Conservation (phyloP, 1,284 basidiomycete species). For the Filobasidium uniguttulatum region DNA sequence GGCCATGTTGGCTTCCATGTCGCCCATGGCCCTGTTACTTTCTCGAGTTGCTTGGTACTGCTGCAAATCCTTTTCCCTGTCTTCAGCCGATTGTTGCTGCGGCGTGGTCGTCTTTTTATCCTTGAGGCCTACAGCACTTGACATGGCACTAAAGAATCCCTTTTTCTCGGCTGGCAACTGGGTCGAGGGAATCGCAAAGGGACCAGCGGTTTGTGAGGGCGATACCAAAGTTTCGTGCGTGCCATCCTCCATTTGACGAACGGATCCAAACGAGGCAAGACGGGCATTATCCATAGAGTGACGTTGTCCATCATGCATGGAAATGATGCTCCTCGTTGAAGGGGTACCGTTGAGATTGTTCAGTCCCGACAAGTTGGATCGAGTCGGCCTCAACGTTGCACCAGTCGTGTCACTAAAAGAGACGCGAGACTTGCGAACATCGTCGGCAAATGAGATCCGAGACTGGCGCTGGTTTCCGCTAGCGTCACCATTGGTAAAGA, state of each 20-base stretch:
- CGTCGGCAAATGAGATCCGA: conserved; percentile 60
- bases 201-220: conserved; percentile 55
- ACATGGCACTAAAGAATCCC: conserved; percentile 18
- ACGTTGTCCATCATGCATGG: conserved; percentile 40
- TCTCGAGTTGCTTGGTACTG: conserved; percentile 26
- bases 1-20: conserved; percentile 28
- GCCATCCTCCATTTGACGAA: conserved; percentile 26
- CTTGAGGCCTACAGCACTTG: conserved; percentile 22
- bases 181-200: conserved; percentile 50
- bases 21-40: conserved; percentile 30
- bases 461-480: conserved; percentile 39
- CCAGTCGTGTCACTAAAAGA: neutral
- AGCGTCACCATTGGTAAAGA: conserved; percentile 47
- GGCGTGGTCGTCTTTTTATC: conserved; percentile 17
- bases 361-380: conserved; percentile 12
- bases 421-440: conserved; percentile 22
- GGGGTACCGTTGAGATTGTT: conserved; percentile 8
- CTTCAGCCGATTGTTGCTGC: neutral
- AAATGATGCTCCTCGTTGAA: conserved; percentile 35
- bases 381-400: conserved; percentile 13
- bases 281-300: conserved; percentile 40
- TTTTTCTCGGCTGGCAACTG: conserved; percentile 35
- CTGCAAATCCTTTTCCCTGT: conserved; percentile 16
- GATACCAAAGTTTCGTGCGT: conserved; percentile 37
- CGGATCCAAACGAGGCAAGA: conserved; percentile 23